Percentiles rank a stretch among this genome's conserved stretches.
phyloP scores from a whole-genome alignment of 495 filamentous ascomycete genomes.

The Extremus antarcticus region DNA sequence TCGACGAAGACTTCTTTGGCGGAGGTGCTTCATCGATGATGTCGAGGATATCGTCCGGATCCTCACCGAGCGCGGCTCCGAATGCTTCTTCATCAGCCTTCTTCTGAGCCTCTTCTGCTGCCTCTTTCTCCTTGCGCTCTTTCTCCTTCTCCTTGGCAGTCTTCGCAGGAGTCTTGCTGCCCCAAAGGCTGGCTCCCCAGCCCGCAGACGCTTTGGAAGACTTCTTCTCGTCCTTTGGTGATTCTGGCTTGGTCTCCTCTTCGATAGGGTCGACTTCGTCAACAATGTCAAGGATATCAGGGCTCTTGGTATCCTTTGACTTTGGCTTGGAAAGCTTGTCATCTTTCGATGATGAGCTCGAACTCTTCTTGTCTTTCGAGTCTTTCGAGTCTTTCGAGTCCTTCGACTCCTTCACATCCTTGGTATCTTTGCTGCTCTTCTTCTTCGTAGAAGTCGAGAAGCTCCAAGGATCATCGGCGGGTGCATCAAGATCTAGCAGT shows the following conservation, averaged over 20 bases:
- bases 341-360: background rate
- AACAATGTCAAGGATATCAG: slow-evolving; percentile 16
- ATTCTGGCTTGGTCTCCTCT: slow-evolving; percentile 1
- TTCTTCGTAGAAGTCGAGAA: background rate
- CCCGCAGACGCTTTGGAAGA: slow-evolving; percentile 3
- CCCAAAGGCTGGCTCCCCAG: slow-evolving; percentile 14
- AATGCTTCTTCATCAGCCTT: slow-evolving; percentile 20
- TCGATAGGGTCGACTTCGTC: slow-evolving; percentile 7
- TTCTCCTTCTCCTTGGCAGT: slow-evolving; percentile 19
- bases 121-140: slow-evolving; percentile 13
- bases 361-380: slow-evolving; percentile 14
- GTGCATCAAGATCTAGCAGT: slow-evolving; percentile 13
- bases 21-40: slow-evolving; percentile 24
- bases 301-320: slow-evolving; percentile 18
- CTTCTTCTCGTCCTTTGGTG: slow-evolving; percentile 17
- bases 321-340: slow-evolving; percentile 13
- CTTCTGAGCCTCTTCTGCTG: slow-evolving; percentile 9
- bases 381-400: slow-evolving; percentile 3
- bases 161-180: slow-evolving; percentile 9
- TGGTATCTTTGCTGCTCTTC: slow-evolving; percentile 21
- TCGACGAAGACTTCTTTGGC: slow-evolving; percentile 17
- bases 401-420: slow-evolving; percentile 4
- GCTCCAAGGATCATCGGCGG: slow-evolving; percentile 22
- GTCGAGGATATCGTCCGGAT: slow-evolving; percentile 27
- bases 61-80: slow-evolving; percentile 22